Evolutionary conservation across 257 asterid species (phyloP), one percentile per base, ranked within the genome.

Genomic region (Gentiana dahurica): DNA sequence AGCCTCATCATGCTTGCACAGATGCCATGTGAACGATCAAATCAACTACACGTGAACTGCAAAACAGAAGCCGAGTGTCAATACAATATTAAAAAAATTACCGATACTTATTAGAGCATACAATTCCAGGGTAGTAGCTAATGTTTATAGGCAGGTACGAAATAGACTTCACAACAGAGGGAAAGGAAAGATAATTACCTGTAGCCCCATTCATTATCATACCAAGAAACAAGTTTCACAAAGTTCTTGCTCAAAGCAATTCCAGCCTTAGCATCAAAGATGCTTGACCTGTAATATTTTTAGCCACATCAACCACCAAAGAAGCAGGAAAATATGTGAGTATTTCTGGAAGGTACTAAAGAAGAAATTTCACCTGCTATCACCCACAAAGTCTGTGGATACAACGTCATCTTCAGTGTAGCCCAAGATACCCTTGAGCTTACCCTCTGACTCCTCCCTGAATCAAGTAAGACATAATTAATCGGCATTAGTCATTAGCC

Each of bases 241-340:
- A 73, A 83, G 46, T 71, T 81, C 64, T 77, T 71, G 77, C 67
- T 86, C 75, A 83, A 63, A 3, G 95, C 85, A 67, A 86, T 86
- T 48, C 95, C 94, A 45, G 90, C 95, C 81, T 81, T 80, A 62
- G 95, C 93, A 57, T 86, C 85, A 11, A 81, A 86, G 38, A 86
- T 81, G 78, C 87, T 83, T 12, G 95, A 86, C 53, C 95, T 85
- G 75, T 51, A 51, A 51, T 15, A 11, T 51, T 32, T 6, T 2
- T 2, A 8, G 34, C 5, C 37, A 41, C 12, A 2, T 51, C 4
- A 12, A 6, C 8, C 34, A 2, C 32, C 34, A 24, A n/a, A 41
- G 10, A 24, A 24, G 54, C 33, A 24, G 54, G 36, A 51, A 13
- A 7, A 51, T 4, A 15, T 53, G 54, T 13, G 36, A 24, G 32